phyloP scores from a whole-genome alignment of 352 stramenopile species.

The Phytopythium helicoides region DNA sequence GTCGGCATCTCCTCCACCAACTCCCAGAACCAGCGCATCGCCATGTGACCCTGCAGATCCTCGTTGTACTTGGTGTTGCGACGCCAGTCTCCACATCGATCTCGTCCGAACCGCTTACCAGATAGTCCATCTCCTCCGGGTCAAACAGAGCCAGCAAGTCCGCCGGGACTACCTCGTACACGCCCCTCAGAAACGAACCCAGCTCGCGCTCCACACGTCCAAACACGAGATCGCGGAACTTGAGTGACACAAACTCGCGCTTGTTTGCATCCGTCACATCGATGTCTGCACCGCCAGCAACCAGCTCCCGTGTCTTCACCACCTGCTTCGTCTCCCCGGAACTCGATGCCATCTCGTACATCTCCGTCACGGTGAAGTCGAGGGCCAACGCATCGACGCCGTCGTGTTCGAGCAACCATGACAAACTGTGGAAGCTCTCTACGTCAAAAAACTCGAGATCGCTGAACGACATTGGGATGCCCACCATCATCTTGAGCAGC shows the following conservation, averaged over 20 bases:
- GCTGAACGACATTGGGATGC: conserved; percentile 87
- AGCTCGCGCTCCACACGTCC: conserved; percentile 84
- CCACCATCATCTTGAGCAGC: conserved; percentile 95
- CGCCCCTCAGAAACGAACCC: conserved; percentile 82
- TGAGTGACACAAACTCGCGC: conserved; percentile 85
- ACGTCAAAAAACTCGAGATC: conserved; percentile 84
- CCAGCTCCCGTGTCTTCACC: conserved; percentile 16
- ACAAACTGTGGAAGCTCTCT: conserved; percentile 32
- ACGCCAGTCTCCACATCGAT: conserved; percentile 94
- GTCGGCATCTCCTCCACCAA: conserved; percentile 86
- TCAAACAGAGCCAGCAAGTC: conserved; percentile 92
- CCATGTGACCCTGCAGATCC: conserved; percentile 7
- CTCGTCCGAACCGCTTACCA: conserved; percentile 89
- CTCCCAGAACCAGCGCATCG: conserved; percentile 44
- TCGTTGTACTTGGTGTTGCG: conserved; percentile 50
- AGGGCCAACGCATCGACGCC: conserved; percentile 26
- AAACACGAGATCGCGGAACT: conserved; percentile 92
- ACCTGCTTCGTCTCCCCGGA: conserved; percentile 8
- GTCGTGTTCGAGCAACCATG: conserved; percentile 40
- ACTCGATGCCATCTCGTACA: not conserved
- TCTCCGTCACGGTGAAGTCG: conserved; percentile 29
- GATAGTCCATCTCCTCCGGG: conserved; percentile 91
- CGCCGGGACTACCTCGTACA: conserved; percentile 93
- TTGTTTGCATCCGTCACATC: conserved; percentile 93
- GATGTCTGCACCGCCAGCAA: conserved; percentile 33